These are phyloP conservation scores for Syncephalastrum contaminatum DNA, from an alignment of 371 early-diverging fungal genomes.

Conservation along the genomic window DNA sequence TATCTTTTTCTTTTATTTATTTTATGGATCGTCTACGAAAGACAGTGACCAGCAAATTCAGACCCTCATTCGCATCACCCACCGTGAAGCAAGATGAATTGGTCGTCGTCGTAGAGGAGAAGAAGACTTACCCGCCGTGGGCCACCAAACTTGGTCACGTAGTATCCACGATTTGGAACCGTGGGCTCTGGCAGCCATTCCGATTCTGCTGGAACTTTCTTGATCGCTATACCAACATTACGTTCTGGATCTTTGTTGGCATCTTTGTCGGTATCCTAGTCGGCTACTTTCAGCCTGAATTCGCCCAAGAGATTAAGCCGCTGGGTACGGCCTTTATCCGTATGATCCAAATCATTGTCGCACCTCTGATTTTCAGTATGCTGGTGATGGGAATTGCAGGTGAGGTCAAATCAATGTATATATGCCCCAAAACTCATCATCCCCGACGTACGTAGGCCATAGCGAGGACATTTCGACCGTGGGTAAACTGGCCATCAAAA, in stretches of 20 bases:
- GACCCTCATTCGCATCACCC: too few species aligned
- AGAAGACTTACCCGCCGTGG: constrained; percentile 9
- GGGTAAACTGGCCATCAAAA: constrained; percentile 68
- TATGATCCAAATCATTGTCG: constrained; percentile 71
- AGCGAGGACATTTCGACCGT: constrained; percentile 67
- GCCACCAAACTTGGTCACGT: constrained; percentile 3
- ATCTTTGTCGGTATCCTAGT: constrained; percentile 64
- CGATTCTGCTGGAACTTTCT: constrained; percentile 23
- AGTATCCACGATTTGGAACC: constrained; percentile 4
- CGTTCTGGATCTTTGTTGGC: constrained; percentile 61
- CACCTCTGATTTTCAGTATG: constrained; percentile 73
- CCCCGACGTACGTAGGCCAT: constrained; percentile 44
- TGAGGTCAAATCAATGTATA: not conserved
- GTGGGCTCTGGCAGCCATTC: constrained; percentile 11
- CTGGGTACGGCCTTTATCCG: constrained; percentile 60
- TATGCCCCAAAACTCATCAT: not conserved
- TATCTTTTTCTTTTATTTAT: too few species aligned
- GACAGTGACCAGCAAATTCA: too few species aligned
- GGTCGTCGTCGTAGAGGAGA: constrained; percentile 2
- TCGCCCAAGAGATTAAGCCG: constrained; percentile 43
- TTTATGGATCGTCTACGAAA: too few species aligned
- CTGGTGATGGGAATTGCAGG: constrained; percentile 70
- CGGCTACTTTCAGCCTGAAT: constrained; percentile 57
- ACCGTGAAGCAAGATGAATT: too few species aligned
- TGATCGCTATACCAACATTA: constrained; percentile 47